These are phyloP conservation scores for Jamesozyma spencerorum DNA, from an alignment of 805 yeast genomes.

Conservation along the genomic window DNA sequence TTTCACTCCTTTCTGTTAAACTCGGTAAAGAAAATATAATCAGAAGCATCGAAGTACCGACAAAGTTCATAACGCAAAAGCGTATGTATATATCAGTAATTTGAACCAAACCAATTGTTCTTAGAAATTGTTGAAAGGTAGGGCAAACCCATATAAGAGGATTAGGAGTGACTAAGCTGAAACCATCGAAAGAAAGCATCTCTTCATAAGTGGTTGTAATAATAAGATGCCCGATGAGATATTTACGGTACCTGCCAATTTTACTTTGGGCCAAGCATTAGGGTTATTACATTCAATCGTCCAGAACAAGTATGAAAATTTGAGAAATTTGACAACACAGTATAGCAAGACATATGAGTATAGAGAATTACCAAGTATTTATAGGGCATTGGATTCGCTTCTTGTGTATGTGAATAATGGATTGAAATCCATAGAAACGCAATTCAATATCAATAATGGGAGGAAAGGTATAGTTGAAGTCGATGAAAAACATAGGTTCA, in stretches of 20 bases:
- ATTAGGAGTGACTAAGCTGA: too few species aligned
- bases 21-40: too few species aligned
- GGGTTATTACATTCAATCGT: slow-evolving; percentile 25
- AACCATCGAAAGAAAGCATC: not conserved
- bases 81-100: too few species aligned
- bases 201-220: not conserved
- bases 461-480: slow-evolving; percentile 8
- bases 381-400: slow-evolving; percentile 13
- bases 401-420: slow-evolving; percentile 23
- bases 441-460: slow-evolving; percentile 13
- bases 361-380: slow-evolving; percentile 8
- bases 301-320: slow-evolving; percentile 16
- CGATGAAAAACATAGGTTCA: slow-evolving; percentile 10
- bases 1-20: too few species aligned
- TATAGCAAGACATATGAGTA: slow-evolving; percentile 5
- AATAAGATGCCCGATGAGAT: slow-evolving; percentile 18
- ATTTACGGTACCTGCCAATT: slow-evolving; percentile 23
- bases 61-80: too few species aligned
- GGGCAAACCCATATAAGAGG: too few species aligned
- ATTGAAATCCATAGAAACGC: slow-evolving; percentile 14
- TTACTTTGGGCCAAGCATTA: slow-evolving; percentile 24
- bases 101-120: too few species aligned
- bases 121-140: too few species aligned
- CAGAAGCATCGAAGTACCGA: too few species aligned
- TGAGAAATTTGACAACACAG: slow-evolving; percentile 6